Base-by-base conservation (phyloP, 2,329 filamentous ascomycete species). In the Coniochaeta ligniaria region DNA sequence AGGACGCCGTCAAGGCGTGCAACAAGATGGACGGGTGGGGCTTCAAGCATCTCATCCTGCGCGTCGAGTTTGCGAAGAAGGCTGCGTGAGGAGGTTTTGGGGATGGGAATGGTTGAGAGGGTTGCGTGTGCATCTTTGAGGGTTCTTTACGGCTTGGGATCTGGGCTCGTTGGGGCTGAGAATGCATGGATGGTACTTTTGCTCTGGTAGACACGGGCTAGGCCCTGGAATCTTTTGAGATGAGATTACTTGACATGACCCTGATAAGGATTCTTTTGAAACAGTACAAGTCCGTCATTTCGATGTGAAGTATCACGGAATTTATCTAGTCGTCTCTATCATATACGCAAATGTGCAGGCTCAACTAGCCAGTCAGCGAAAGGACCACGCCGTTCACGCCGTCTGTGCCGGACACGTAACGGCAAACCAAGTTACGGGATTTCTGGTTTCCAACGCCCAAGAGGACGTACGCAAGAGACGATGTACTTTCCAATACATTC, bases 11-110 rank as follows among this genome's bases (percentile, higher is more conserved):
- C 69, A 91, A 90, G 80, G 95, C 95, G 45, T 96, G 91, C 80
- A 89, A 90, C 79, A 97, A 96, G 85, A 94, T 99, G 91, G 95
- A 99, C 78, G 95, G 95, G 71, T 97, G 83, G 69, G 91, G 91
- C 78, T 94, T 92, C 81, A 89, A 90, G 76, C 91, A 95, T 80
- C 82, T 95, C 70, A 95, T 95, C 74, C 78, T 95, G 70, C 84
- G 89, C 73, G 91, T 95, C 66, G 91, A 95, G 79, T 95, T 95
- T 77, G 90, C 91, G 67, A 95, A 94, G 82, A 88, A 88, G 79
- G 82, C 84, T 17, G 71, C 72, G 61, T 78, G 75, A 55, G 20
- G 28, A 16, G 43, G 11, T 2, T 31, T 31, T 7, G 43, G 8
- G 20, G 47, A 16, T 8, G 7, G 24, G 22, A 8, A 28, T 6